A percentile compares a stretch with the other conserved stretches of the same genome.
Evolutionary conservation across 169 alveolate species (phyloP).

Genomic region (Babesia divergens): DNA sequence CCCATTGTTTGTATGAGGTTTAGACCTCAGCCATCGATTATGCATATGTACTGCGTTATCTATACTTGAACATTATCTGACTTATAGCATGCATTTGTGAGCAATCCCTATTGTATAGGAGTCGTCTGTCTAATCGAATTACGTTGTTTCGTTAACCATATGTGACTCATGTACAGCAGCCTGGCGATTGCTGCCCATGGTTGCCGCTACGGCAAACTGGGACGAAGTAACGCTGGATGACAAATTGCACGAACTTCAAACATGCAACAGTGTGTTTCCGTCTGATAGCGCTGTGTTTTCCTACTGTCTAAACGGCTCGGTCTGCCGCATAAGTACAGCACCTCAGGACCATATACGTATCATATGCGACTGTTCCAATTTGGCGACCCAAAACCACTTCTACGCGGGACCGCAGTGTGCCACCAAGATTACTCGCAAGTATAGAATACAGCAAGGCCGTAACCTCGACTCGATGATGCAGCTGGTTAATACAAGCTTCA

Average conservation of each 20-base stretch:
- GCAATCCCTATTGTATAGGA: too few species aligned
- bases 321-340: slow-evolving; percentile 31
- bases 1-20: too few species aligned
- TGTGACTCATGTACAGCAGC: too few species aligned
- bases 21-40: too few species aligned
- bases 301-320: slow-evolving; percentile 47
- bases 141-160: too few species aligned
- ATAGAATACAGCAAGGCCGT: slow-evolving; percentile 10
- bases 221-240: slow-evolving; percentile 36
- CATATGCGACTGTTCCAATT: slow-evolving; percentile 59
- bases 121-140: too few species aligned
- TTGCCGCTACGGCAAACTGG: too few species aligned
- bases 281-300: slow-evolving; percentile 20
- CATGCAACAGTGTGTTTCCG: slow-evolving; percentile 16
- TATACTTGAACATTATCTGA: too few species aligned
- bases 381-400: slow-evolving; percentile 44
- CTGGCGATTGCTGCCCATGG: too few species aligned
- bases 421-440: slow-evolving; percentile 22
- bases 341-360: slow-evolving; percentile 11
- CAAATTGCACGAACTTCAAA: slow-evolving; percentile 13
- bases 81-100: too few species aligned
- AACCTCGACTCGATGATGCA: slow-evolving; percentile 24
- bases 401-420: slow-evolving; percentile 62
- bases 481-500: slow-evolving; percentile 57
- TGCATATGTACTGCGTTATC: too few species aligned